Evolutionary conservation across 2,329 filamentous ascomycete genomes (phyloP).

Genomic region (Apiospora sp.): DNA sequence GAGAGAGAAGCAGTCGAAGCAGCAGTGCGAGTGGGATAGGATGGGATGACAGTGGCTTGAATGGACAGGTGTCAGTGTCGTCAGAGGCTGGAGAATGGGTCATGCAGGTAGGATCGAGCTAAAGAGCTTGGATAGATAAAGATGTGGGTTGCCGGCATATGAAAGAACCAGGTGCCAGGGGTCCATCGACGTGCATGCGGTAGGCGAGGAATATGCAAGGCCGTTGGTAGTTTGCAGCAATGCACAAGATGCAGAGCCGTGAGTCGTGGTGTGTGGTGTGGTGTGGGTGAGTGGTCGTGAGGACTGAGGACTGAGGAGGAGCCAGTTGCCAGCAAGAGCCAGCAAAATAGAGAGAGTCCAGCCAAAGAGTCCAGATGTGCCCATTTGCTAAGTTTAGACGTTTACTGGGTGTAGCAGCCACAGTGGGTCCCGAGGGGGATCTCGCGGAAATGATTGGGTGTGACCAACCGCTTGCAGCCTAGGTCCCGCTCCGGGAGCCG

Average conservation of each 20-base stretch:
- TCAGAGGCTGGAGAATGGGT: conserved; percentile 4
- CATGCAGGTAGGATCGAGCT: neutral
- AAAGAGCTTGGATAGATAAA: neutral
- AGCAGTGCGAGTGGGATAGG: neutral
- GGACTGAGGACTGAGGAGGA: neutral
- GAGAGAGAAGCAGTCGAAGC: too few species aligned
- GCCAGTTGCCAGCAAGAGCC: neutral
- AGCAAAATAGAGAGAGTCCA: too few species aligned
- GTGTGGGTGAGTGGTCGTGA: neutral
- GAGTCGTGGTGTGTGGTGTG: neutral
- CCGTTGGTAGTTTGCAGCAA: neutral
- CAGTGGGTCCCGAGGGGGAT: neutral
- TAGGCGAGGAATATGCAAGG: too few species aligned
- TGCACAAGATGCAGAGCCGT: neutral
- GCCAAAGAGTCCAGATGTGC: neutral
- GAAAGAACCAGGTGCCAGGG: neutral
- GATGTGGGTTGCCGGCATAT: conserved; percentile 9
- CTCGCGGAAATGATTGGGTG: neutral
- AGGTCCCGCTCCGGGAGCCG: conserved; percentile 12
- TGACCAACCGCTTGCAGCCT: neutral
- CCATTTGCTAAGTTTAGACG: conserved; percentile 9
- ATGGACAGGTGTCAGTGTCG: conserved; percentile 20
- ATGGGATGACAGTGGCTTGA: conserved; percentile 20
- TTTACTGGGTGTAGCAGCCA: neutral
- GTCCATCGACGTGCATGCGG: neutral